Percentiles rank a stretch among this genome's conserved stretches.
These are phyloP conservation scores for Eremomyces bilateralis DNA, from an alignment of 495 filamentous ascomycete genomes.

Conservation along the genomic window DNA sequence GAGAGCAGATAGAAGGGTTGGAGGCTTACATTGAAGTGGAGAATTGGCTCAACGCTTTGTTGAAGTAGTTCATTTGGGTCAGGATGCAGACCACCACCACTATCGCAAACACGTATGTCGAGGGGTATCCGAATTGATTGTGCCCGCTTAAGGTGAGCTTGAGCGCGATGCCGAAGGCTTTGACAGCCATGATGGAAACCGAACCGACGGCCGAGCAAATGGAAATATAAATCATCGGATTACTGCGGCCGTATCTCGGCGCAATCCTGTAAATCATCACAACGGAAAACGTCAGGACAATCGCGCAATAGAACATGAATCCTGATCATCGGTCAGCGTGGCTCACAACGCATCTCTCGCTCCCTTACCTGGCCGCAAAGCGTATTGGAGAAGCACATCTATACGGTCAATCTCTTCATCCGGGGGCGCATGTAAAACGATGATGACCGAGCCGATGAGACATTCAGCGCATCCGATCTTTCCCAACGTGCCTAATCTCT, in stretches of 20 bases:
- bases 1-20: conserved; percentile 1
- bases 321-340: conserved; percentile 29
- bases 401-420: conserved; percentile 76
- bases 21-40: conserved; percentile 74
- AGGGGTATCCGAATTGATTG: conserved; percentile 85
- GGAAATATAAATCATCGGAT: conserved; percentile 84
- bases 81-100: conserved; percentile 81
- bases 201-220: conserved; percentile 96
- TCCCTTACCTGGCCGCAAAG: conserved; percentile 61
- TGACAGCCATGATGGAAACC: conserved; percentile 94
- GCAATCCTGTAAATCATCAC: conserved; percentile 94
- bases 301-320: conserved; percentile 63
- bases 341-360: neutral
- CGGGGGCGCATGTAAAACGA: conserved; percentile 89
- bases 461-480: conserved; percentile 93
- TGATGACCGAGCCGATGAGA: conserved; percentile 87
- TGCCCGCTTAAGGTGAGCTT: conserved; percentile 79
- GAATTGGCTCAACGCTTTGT: conserved; percentile 94
- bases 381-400: conserved; percentile 71
- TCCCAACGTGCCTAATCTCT: conserved; percentile 68
- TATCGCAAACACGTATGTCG: conserved; percentile 92
- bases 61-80: conserved; percentile 99
- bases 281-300: conserved; percentile 58
- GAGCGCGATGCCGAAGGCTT: conserved; percentile 89
- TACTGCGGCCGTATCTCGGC: conserved; percentile 74